Conservation (phyloP, 164 flowering plant species). For the Magnolia officinalis region DNA sequence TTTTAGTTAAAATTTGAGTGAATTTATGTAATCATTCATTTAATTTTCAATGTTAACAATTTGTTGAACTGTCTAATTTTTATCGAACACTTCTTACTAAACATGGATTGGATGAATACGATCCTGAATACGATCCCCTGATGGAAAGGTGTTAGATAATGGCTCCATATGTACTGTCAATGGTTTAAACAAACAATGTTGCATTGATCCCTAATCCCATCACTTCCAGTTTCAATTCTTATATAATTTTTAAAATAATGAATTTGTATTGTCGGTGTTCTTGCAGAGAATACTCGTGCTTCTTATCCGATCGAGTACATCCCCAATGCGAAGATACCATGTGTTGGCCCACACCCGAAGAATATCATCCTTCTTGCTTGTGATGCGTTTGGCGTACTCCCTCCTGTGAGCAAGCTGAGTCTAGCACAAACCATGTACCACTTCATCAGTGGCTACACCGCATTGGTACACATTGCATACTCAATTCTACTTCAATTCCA, state of each 20-base stretch:
- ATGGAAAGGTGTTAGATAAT: too few species aligned
- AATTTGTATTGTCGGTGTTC: not conserved
- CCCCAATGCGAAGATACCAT: constrained; percentile 94
- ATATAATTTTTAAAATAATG: not conserved
- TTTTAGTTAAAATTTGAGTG: too few species aligned
- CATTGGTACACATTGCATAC: constrained; percentile 53
- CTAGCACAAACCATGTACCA: constrained; percentile 99
- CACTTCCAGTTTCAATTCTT: not conserved
- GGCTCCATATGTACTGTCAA: too few species aligned
- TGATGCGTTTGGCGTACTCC: constrained; percentile 98
- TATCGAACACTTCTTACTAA: too few species aligned
- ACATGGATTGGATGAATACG: too few species aligned
- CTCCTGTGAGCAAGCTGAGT: constrained; percentile 96
- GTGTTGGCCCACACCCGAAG: constrained; percentile 96
- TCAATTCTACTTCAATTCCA: not conserved
- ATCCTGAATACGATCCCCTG: too few species aligned
- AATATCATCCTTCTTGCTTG: constrained; percentile 94
- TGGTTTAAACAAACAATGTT: too few species aligned
- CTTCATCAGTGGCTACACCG: constrained; percentile 99
- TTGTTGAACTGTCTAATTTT: too few species aligned
- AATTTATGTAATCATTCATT: too few species aligned
- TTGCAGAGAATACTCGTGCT: constrained; percentile 92
- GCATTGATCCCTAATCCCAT: too few species aligned
- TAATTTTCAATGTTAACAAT: too few species aligned
- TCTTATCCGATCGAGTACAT: constrained; percentile 96